Conservation (phyloP, 2,329 filamentous ascomycete genomes). For the Chalaropsis thielavioides region DNA sequence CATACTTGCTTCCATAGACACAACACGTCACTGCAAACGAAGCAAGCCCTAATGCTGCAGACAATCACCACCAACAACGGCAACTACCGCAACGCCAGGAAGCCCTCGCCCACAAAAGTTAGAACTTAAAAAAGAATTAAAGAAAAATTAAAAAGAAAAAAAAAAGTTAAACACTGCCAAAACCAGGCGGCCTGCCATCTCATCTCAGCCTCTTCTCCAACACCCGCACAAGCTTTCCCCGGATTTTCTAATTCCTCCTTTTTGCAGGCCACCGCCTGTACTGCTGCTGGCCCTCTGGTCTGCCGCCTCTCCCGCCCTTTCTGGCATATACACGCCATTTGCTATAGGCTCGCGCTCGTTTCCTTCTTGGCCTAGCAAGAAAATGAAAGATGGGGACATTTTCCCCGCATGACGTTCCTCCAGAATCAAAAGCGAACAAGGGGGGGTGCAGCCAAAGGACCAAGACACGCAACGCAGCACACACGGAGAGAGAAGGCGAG, state of each 20-base stretch:
- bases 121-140: too few species aligned
- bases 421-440: neutral
- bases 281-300: neutral
- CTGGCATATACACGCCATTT: neutral
- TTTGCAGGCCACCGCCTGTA: neutral
- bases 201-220: neutral
- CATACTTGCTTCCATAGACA: too few species aligned
- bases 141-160: neutral
- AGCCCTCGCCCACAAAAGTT: too few species aligned
- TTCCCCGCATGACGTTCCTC: slow-evolving; percentile 2
- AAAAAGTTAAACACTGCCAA: neutral
- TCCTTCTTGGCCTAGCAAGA: neutral
- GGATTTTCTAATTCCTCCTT: neutral
- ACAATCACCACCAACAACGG: too few species aligned
- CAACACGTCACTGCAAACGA: too few species aligned
- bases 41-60: too few species aligned
- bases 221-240: neutral
- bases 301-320: neutral
- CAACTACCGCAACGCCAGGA: too few species aligned
- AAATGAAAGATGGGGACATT: neutral
- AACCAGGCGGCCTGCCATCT: neutral
- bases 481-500: neutral
- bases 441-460: neutral
- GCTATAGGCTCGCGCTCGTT: neutral
- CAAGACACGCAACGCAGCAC: neutral